Evolutionary conservation across 2,329 filamentous ascomycete species (phyloP).

Genomic region (Lecanosticta acicola): DNA sequence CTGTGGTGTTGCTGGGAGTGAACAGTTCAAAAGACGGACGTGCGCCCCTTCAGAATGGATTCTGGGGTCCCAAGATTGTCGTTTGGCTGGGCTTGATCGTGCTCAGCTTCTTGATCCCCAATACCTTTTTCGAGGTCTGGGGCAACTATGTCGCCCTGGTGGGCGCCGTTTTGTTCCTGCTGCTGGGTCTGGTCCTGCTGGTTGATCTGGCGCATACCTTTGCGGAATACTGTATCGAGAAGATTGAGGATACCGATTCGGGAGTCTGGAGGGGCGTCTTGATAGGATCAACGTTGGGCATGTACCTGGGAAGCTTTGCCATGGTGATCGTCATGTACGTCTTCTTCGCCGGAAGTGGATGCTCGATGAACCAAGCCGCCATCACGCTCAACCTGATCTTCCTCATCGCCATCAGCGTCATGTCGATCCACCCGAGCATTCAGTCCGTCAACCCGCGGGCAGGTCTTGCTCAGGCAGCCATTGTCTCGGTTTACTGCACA

Average conservation of each 20-base stretch:
- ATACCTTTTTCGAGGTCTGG: slow-evolving; percentile 90
- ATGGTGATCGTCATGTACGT: slow-evolving; percentile 98
- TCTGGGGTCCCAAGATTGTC: slow-evolving; percentile 94
- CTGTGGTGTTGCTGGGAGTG: slow-evolving; percentile 78
- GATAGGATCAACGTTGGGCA: slow-evolving; percentile 84
- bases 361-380: slow-evolving; percentile 92
- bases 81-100: slow-evolving; percentile 83
- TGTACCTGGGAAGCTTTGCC: slow-evolving; percentile 84
- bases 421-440: slow-evolving; percentile 84
- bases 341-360: slow-evolving; percentile 79
- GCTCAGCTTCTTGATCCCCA: slow-evolving; percentile 90
- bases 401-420: slow-evolving; percentile 69
- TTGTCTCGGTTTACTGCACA: slow-evolving; percentile 96
- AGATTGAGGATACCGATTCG: slow-evolving; percentile 87
- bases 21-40: slow-evolving; percentile 80
- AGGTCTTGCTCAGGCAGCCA: slow-evolving; percentile 92
- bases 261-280: slow-evolving; percentile 77
- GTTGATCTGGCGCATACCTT: slow-evolving; percentile 95
- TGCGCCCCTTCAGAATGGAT: slow-evolving; percentile 91
- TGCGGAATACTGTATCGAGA: slow-evolving; percentile 91
- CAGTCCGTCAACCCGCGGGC: slow-evolving; percentile 91
- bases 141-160: slow-evolving; percentile 88
- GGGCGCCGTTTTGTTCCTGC: slow-evolving; percentile 85
- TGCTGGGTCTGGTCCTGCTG: slow-evolving; percentile 84
- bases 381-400: slow-evolving; percentile 91